A percentile compares a stretch with the other conserved stretches of the same genome.
These are phyloP conservation scores for Silene latifolia DNA, from an alignment of 148 eudicot species.

Conservation along the genomic window DNA sequence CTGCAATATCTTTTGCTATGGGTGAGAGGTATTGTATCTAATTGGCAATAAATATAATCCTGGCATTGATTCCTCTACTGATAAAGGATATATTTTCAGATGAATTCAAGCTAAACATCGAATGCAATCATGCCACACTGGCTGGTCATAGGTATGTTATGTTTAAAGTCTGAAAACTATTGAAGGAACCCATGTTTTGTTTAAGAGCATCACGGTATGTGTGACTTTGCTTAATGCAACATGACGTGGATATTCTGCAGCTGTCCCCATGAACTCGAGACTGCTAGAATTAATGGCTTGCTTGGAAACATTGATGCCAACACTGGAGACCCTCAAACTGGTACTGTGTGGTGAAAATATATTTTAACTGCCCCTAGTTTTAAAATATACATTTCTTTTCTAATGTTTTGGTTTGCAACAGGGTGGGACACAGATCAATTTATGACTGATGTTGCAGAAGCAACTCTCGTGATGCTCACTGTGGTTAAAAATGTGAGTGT, in stretches of 20 bases:
- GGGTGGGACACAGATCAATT: conserved; percentile 99
- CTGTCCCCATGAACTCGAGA: conserved; percentile 97
- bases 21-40: neutral
- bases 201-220: neutral
- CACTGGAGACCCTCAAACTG: conserved; percentile 92
- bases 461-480: conserved; percentile 83
- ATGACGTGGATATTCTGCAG: conserved; percentile 35
- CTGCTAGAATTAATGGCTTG: conserved; percentile 92
- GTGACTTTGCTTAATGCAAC: neutral
- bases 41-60: neutral
- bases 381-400: conserved; percentile 1
- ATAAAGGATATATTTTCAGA: conserved; percentile 38
- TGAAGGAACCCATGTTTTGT: neutral
- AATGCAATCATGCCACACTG: conserved; percentile 97
- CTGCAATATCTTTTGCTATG: neutral
- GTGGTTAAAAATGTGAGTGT: conserved; percentile 82
- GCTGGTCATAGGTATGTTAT: conserved; percentile 84
- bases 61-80: conserved; percentile 1
- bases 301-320: conserved; percentile 97
- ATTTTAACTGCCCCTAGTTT: neutral
- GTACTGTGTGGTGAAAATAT: conserved; percentile 24
- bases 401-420: conserved; percentile 27
- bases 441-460: conserved; percentile 81
- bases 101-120: conserved; percentile 87
- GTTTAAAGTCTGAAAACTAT: neutral